Base-by-base conservation (phyloP, 2,329 filamentous ascomycete genomes). In the Monilinia fructigena region DNA sequence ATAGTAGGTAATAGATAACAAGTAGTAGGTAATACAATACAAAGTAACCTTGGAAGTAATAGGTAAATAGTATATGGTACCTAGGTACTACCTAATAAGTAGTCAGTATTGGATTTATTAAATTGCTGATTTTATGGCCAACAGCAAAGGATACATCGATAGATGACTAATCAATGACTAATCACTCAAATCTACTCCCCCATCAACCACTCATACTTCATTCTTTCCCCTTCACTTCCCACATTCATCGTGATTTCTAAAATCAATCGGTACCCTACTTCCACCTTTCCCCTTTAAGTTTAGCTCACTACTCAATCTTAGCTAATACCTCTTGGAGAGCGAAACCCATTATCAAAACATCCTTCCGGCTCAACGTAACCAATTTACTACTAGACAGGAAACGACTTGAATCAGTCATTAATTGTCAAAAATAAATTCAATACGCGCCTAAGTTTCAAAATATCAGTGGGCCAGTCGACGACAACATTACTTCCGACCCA, bases 271-370 rank as follows among this genome's bases (percentile, higher is more conserved):
- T 59, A 23, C 42, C 10, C 14, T 16, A 14, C 14, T 28, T 16
- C 16, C 56, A 26, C 56, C 56, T 60, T 48, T 20, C 56, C 56
- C 50, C 48, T 60, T 50, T 26, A 38, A 48, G 56, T 11, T 60
- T 60, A 60, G 56, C 26, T 1, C 1, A 20, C 26, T 23, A 35
- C n/a, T 11, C 6, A n/a, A 48, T 47, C 56, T 48, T 59, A 59
- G 56, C 56, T 48, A 48, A 59, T 20, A 47, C 55, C 31, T 8
- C 55, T 59, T 59, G 55, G 54, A 55, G 54, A 55, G 54, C 40
- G 56, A 26, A 60, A 23, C 47, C 47, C 47, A 48, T 48, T 23
- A 48, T 48, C 55, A 58, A 20, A 48, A 48, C 47, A 48, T 48
- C 45, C 42, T 48, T 47, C 56, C 52, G 42, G 42, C 28, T 48